Conservation (phyloP, 2,329 filamentous ascomycete species). For the Pezicula neosporulosa region DNA sequence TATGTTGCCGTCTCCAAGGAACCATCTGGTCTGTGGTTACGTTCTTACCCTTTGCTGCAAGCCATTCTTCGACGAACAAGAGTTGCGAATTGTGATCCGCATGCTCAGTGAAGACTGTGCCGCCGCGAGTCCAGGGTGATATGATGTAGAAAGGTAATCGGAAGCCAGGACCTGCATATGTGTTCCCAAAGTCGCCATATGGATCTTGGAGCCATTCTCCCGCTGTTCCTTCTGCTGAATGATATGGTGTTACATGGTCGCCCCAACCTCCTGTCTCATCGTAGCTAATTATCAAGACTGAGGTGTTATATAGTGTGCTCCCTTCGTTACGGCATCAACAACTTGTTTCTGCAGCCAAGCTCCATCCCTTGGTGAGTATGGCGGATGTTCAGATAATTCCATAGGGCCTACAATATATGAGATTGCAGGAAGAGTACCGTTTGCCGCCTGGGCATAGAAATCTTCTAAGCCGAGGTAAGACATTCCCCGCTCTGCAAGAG, state of each 20-base stretch:
- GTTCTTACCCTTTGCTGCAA: conserved; percentile 36
- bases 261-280: conserved; percentile 53
- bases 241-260: conserved; percentile 51
- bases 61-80: conserved; percentile 49
- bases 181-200: conserved; percentile 34
- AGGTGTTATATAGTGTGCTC: conserved; percentile 44
- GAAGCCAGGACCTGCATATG: conserved; percentile 41
- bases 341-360: conserved; percentile 52
- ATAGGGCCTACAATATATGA: conserved; percentile 46
- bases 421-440: conserved; percentile 47
- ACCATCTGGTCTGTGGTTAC: conserved; percentile 40
- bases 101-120: conserved; percentile 49
- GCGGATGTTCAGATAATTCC: conserved; percentile 50
- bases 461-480: conserved; percentile 30
- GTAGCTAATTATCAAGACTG: conserved; percentile 45
- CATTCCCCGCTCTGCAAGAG: conserved; percentile 37
- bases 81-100: conserved; percentile 53
- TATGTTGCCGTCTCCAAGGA: conserved; percentile 41
- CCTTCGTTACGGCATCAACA: conserved; percentile 45
- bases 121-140: conserved; percentile 51
- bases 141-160: conserved; percentile 52
- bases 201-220: conserved; percentile 51
- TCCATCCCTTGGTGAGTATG: conserved; percentile 49
- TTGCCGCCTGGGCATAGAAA: conserved; percentile 46
- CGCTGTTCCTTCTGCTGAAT: conserved; percentile 43